Evolutionary conservation across 2,329 filamentous ascomycete genomes (phyloP).

Genomic region (Colletotrichum orbiculare): DNA sequence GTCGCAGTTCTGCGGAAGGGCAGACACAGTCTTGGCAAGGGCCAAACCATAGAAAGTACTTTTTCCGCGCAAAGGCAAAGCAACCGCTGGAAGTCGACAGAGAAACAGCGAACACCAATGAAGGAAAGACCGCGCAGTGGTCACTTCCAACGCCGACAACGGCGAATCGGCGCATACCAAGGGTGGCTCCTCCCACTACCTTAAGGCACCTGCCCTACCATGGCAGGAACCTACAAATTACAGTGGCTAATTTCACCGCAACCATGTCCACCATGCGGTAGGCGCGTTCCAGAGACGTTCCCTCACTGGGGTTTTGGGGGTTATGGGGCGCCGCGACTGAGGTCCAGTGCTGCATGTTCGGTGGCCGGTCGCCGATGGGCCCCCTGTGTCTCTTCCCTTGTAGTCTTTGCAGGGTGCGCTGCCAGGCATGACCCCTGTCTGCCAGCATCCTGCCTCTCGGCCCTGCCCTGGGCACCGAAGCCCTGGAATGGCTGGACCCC

Average conservation of each 20-base stretch:
- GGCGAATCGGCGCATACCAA: constrained; percentile 16
- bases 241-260: no score
- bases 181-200: constrained; percentile 5
- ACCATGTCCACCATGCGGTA: no score
- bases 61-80: background rate
- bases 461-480: constrained; percentile 17
- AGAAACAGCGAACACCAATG: constrained; percentile 7
- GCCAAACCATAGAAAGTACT: background rate
- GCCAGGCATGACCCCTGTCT: background rate
- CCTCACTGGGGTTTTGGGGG: constrained; percentile 21
- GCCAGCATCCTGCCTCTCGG: constrained; percentile 5
- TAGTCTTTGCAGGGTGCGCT: background rate
- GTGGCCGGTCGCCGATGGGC: constrained; percentile 32
- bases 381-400: constrained; percentile 2
- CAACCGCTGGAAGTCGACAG: background rate
- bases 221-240: no score
- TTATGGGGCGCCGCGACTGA: background rate
- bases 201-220: no score
- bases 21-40: constrained; percentile 7
- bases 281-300: constrained; percentile 24
- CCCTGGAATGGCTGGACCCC: constrained; percentile 14
- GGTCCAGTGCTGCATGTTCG: constrained; percentile 32
- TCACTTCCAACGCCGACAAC: constrained; percentile 3
- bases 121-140: background rate
- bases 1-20: background rate